These are phyloP conservation scores for Musa beccarii DNA, from an alignment of 176 grass and related monocot genomes.

Conservation along the genomic window DNA sequence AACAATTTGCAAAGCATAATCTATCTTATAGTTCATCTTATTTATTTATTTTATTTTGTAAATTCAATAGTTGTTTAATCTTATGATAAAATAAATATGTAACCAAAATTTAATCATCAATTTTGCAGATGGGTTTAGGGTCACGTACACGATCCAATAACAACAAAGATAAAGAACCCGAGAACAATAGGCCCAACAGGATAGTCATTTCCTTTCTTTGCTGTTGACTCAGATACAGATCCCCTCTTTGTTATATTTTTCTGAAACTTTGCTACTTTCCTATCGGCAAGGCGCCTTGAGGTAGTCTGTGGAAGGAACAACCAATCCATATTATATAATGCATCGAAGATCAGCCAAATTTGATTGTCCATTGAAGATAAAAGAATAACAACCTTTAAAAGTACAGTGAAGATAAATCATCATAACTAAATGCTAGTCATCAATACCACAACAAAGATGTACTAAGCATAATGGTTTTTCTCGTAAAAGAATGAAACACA, in stretches of 20 bases:
- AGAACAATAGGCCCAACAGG: constrained; percentile 12
- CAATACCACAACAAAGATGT: no score
- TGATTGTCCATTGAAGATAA: background rate
- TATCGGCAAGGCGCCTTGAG: constrained; percentile 7
- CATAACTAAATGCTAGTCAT: no score
- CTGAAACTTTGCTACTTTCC: constrained; percentile 7
- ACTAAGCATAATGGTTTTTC: no score
- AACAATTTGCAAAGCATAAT: background rate
- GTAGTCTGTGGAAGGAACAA: background rate
- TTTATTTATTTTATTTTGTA: no score
- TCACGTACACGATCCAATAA: constrained; percentile 5
- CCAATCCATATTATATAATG: background rate
- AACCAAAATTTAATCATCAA: background rate
- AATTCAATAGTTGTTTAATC: no score
- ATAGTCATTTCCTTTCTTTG: constrained; percentile 3
- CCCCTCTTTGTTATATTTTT: constrained; percentile 14
- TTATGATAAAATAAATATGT: background rate
- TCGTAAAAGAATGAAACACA: no score
- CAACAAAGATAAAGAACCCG: constrained; percentile 9
- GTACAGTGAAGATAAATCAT: no score
- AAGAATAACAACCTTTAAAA: background rate
- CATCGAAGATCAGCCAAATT: background rate
- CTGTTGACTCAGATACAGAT: background rate
- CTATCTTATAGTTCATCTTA: background rate
- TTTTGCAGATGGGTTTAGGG: background rate